Conservation (phyloP, 345 rosid species). For the Raphanus raphanistrum region DNA sequence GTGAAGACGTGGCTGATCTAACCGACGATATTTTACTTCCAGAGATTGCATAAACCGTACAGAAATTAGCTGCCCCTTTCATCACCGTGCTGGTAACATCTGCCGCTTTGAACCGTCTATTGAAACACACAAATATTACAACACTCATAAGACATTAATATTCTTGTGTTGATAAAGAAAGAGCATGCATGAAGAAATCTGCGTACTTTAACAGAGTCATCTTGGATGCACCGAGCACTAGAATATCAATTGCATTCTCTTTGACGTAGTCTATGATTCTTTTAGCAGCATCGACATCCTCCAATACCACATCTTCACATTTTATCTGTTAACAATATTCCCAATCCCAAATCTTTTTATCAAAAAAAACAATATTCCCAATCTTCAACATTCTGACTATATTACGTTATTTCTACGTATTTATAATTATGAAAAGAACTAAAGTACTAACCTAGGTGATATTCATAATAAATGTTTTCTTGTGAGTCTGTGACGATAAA, state of each 20-base stretch:
- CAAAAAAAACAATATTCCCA: too few species aligned
- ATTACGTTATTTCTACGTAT: background rate
- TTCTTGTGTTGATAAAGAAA: background rate
- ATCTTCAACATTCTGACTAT: constrained; percentile 2
- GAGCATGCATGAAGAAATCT: background rate
- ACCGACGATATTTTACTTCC: constrained; percentile 66
- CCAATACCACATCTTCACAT: constrained; percentile 58
- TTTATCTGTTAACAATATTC: constrained; percentile 49
- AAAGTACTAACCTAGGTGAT: background rate
- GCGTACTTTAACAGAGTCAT: constrained; percentile 63
- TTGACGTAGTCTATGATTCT: constrained; percentile 53
- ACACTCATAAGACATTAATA: background rate
- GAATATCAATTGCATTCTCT: constrained; percentile 36
- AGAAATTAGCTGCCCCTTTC: constrained; percentile 65
- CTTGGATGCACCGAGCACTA: constrained; percentile 65
- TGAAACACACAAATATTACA: background rate
- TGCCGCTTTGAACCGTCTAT: constrained; percentile 58
- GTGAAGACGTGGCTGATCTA: constrained; percentile 47
- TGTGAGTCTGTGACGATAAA: background rate
- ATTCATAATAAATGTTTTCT: background rate
- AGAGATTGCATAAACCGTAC: constrained; percentile 68
- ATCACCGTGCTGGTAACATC: constrained; percentile 61
- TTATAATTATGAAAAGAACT: too few species aligned
- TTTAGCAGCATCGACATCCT: constrained; percentile 53
- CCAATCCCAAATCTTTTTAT: too few species aligned